A percentile compares a stretch with the other conserved stretches of the same genome.
Evolutionary conservation across 192 early-diverging fungal species (phyloP).

Genomic region (Backusella circina): DNA sequence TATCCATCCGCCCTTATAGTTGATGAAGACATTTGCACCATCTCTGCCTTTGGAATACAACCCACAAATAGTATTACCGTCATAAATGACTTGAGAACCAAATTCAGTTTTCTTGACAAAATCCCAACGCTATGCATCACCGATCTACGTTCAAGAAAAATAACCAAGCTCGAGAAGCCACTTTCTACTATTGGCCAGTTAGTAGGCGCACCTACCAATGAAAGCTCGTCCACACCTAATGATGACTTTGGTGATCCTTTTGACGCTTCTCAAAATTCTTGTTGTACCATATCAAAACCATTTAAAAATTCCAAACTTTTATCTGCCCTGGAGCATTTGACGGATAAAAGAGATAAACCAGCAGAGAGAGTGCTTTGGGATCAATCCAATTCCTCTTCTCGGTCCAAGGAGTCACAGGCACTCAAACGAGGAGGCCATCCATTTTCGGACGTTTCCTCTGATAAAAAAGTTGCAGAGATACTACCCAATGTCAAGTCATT

Average conservation of each 20-base stretch:
- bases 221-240: neutral
- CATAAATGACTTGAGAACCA: neutral
- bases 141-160: neutral
- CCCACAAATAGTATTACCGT: neutral
- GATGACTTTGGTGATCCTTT: conserved; percentile 3
- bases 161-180: neutral
- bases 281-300: conserved; percentile 10
- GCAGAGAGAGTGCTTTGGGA: neutral
- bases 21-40: conserved; percentile 8
- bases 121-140: neutral
- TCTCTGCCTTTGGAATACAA: neutral
- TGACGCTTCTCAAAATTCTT: neutral
- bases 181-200: neutral
- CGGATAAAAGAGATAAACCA: neutral
- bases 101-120: neutral
- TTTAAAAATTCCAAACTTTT: conserved; percentile 24
- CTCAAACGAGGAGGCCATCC: neutral
- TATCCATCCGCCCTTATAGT: neutral
- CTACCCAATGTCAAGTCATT: conserved; percentile 25
- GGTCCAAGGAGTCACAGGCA: neutral
- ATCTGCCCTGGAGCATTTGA: neutral
- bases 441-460: neutral
- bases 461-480: neutral
- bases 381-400: neutral
- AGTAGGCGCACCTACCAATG: neutral